Evolutionary conservation across 2,329 filamentous ascomycete genomes (phyloP).

Genomic region (Plenodomus biglobosus): DNA sequence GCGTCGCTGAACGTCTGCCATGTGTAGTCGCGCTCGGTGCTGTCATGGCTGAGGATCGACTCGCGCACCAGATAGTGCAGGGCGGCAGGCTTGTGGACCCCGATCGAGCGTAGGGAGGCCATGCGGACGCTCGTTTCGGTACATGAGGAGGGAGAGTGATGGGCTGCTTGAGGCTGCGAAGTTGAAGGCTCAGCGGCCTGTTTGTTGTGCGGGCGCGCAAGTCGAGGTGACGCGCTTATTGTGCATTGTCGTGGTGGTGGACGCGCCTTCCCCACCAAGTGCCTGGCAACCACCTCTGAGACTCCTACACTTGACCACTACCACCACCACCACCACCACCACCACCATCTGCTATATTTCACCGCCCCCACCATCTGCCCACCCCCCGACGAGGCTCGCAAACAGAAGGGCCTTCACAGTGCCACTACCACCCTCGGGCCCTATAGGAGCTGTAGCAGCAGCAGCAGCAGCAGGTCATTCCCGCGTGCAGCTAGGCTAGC

Average conservation of each 20-base stretch:
- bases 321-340: too few species aligned
- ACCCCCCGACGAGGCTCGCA: too few species aligned
- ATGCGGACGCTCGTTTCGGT: constrained; percentile 54
- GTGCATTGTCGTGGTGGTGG: constrained; percentile 21
- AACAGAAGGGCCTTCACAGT: too few species aligned
- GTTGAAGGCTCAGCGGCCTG: constrained; percentile 16
- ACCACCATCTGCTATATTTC: too few species aligned
- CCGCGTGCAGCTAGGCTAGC: too few species aligned
- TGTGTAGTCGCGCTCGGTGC: constrained; percentile 65
- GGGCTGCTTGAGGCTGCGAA: too few species aligned
- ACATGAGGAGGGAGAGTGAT: constrained; percentile 35
- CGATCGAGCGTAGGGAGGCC: constrained; percentile 88
- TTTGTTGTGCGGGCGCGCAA: too few species aligned
- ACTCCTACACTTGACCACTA: constrained; percentile 12
- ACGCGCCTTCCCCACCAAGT: constrained; percentile 23
- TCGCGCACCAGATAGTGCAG: constrained; percentile 82
- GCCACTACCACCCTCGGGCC: too few species aligned
- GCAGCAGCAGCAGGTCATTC: too few species aligned
- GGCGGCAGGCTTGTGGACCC: constrained; percentile 84
- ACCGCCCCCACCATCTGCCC: too few species aligned
- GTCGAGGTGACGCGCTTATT: constrained; percentile 25
- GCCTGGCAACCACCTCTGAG: constrained; percentile 13
- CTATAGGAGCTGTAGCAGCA: too few species aligned
- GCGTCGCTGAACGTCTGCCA: constrained; percentile 67
- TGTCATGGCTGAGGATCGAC: constrained; percentile 69